Conservation (phyloP, 495 filamentous ascomycete species). For the Talaromyces liani region DNA sequence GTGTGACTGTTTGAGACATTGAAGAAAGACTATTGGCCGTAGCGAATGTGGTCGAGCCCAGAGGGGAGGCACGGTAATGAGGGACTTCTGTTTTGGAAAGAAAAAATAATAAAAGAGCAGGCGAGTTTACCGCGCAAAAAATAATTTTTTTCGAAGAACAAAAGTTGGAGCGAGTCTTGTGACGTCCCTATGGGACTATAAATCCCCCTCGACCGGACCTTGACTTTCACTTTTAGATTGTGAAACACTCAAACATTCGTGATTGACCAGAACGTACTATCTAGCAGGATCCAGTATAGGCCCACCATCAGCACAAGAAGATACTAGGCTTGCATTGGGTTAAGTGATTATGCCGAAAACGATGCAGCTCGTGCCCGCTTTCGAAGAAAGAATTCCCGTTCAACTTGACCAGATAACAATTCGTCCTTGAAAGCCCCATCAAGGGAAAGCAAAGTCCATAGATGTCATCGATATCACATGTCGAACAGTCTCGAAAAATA, state of each 20-base stretch:
- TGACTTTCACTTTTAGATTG: neutral
- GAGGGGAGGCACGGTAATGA: neutral
- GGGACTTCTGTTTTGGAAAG: neutral
- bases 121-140: conserved; percentile 10
- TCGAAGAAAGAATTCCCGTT: neutral
- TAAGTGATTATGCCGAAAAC: conserved; percentile 1
- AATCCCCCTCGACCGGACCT: conserved; percentile 4
- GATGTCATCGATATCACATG: conserved; percentile 8
- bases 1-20: conserved; percentile 22
- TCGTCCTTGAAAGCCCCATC: neutral
- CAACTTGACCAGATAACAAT: neutral
- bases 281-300: neutral
- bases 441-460: neutral
- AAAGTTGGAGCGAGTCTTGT: conserved; percentile 7
- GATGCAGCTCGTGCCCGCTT: neutral
- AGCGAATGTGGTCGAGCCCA: neutral
- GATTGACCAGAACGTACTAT: neutral
- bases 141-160: neutral
- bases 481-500: neutral
- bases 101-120: conserved; percentile 1
- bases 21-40: conserved; percentile 2
- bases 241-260: neutral
- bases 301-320: neutral
- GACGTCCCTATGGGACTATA: conserved; percentile 10
- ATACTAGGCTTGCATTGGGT: conserved; percentile 5